Base-by-base conservation (phyloP, 345 rosid species). In the Camelina neglecta region DNA sequence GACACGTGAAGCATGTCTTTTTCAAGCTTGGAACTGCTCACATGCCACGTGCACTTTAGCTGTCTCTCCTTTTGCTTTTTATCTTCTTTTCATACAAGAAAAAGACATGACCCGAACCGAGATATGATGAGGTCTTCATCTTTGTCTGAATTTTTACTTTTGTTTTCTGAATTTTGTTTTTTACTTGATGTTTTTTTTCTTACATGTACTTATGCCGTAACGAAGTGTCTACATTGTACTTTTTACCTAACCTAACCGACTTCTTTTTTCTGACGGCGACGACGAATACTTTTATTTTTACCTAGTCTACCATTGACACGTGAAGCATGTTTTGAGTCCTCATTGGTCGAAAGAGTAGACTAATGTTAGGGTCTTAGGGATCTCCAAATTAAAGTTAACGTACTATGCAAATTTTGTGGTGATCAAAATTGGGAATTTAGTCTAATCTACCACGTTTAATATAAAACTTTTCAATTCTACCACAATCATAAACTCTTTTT, bases 21-120 rank as follows among this genome's bases (percentile, higher is more conserved):
- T 67, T 67, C 60, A 38, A 12, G 60, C 24, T 67, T 67, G 78
- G 8, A 48, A 58, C 29, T 58, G 42, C 24, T 50, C 60, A 48
- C 73, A 75, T 59, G 73, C 47, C 73, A 67, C 54, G 68, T 59
- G 68, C 68, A 4, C 68, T 67, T 58, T 49, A 60, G 38, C 67
- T 39, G 54, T 48, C 73, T 59, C 41, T 33, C 50, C 35, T 67
- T 35, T 1, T 5, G 12, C 56, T 64, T 56, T 10, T 50, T 67
- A 7, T 5, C 26, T 13, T 54, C 55, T 58, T 65, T 45, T 56
- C 56, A 45, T 53, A 45, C 41, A 23, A 68, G 72, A 54, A 54
- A 54, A 54, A 39, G 62, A 68, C 62, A 39, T 26, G 15, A 36
- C 55, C 38, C 38, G 33, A 33, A 7, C 76, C 47, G 51, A 15